Base-by-base conservation (phyloP, 2,329 filamentous ascomycete species). In the Metarhizium guizhouense region DNA sequence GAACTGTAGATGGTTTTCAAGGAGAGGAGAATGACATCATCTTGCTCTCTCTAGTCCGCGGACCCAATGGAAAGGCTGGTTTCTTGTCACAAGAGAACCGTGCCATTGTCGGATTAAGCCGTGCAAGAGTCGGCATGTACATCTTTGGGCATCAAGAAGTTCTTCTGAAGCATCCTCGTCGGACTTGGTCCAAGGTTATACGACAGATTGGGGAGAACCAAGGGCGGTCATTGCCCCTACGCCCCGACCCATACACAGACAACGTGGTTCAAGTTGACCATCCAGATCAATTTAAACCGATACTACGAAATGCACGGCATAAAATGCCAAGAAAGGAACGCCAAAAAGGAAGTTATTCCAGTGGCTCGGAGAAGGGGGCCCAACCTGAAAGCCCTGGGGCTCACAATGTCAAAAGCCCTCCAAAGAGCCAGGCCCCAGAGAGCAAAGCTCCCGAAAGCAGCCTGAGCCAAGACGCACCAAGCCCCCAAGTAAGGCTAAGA, bases 11-110 rank as follows among this genome's bases (percentile, higher is more conserved):
- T 64, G 89, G 87, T 0, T 96, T 93, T 64, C 91, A 96, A 67
- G 91, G 91, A 13, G 90, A 96, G 63, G 90, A 96, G 66, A 96
- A 95, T 59, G 87, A 92, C 29, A 76, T 96, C 8, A 77, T 96
- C 10, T 67, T 96, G 2, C 73, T 96, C 0, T 95, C 91, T 0
- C 74, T 95, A 0, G 90, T 94, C 3, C 81, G 92, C 47, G 91
- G 86, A 60, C 87, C 86, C 16, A 56, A 57, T 2, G 61, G 63
- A 43, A 63, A 63, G 1, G 85, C 91, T 34, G 92, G 92, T 0
- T 96, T 96, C 61, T 74, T 95, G 2, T 76, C 79, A 1, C 83
- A 87, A 56, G 68, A 72, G 58, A 83, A 84, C 58, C 76, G 82
- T 18, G 76, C 77, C 0, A 80, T 83, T 2, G 82, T 85, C 10